Conservation (phyloP, 768 basidiomycete genomes). For the Suillus subaureus region DNA sequence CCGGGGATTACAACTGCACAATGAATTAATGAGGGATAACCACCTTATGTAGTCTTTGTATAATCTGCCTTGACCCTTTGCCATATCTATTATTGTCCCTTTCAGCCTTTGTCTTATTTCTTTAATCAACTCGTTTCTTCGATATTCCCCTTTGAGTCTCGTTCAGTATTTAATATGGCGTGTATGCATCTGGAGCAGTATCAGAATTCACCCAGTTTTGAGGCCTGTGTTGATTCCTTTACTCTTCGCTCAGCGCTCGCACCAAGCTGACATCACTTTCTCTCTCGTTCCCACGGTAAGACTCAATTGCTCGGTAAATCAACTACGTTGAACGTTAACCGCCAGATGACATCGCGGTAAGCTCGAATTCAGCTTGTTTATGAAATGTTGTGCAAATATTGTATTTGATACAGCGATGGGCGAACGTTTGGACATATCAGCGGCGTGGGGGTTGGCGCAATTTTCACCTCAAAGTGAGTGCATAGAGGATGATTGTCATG, state of each 20-base stretch:
- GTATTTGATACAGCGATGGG: conserved; percentile 10
- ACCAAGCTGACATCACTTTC: too few species aligned
- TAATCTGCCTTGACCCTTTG: background rate
- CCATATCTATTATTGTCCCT: background rate
- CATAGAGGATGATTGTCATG: background rate
- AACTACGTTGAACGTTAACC: background rate
- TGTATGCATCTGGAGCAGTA: background rate
- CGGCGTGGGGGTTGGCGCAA: conserved; percentile 21
- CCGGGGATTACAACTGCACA: background rate
- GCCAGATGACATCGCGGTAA: background rate
- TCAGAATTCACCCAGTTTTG: background rate
- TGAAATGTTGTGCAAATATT: background rate
- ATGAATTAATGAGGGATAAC: background rate
- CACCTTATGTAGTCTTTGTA: background rate
- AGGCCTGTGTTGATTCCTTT: background rate
- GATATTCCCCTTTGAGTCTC: background rate
- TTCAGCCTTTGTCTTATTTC: background rate
- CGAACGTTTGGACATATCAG: conserved; percentile 33
- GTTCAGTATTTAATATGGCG: background rate
- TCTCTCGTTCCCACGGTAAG: background rate
- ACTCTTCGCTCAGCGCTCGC: too few species aligned
- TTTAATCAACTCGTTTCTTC: background rate
- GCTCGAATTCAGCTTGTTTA: too few species aligned
- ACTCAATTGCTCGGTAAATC: background rate
- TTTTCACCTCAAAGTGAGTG: conserved; percentile 25